Percentiles rank a stretch among this genome's conserved stretches.
These are phyloP conservation scores for Aquanectria penicillioides DNA, from an alignment of 2,329 filamentous ascomycete genomes.

Conservation along the genomic window DNA sequence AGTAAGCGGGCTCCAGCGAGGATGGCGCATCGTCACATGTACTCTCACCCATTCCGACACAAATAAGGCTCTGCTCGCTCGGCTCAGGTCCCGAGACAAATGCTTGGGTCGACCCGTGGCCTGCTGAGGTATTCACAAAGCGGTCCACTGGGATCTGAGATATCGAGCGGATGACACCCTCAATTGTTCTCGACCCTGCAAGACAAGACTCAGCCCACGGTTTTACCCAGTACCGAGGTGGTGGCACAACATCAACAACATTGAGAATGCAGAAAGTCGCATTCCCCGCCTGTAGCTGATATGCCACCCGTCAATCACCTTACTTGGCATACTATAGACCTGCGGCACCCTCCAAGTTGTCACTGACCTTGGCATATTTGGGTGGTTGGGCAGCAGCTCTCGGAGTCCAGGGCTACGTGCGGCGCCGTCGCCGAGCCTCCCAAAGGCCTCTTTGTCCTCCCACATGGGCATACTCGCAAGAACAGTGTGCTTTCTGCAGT, in stretches of 20 bases:
- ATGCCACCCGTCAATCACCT: neutral
- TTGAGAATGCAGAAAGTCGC: slow-evolving; percentile 1
- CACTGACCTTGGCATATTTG: neutral
- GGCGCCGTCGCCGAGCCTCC: too few species aligned
- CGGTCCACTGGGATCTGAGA: neutral
- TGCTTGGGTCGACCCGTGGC: neutral
- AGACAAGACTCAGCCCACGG: slow-evolving; percentile 3
- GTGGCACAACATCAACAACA: neutral
- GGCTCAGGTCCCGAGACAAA: slow-evolving; percentile 12
- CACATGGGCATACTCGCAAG: too few species aligned
- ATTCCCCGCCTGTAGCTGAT: neutral
- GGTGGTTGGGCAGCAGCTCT: neutral
- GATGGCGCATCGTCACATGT: neutral
- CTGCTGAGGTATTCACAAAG: neutral
- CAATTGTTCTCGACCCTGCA: neutral
- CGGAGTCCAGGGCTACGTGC: too few species aligned
- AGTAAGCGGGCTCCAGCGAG: neutral
- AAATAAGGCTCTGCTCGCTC: slow-evolving; percentile 2
- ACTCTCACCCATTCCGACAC: neutral
- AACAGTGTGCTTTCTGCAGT: too few species aligned
- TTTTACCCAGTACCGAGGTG: neutral
- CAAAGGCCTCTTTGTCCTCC: too few species aligned
- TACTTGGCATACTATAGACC: neutral
- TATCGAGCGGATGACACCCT: slow-evolving; percentile 1
- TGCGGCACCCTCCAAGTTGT: neutral